Evolutionary conservation across 257 asterid genomes (phyloP).

Genomic region (Verbena officinalis): DNA sequence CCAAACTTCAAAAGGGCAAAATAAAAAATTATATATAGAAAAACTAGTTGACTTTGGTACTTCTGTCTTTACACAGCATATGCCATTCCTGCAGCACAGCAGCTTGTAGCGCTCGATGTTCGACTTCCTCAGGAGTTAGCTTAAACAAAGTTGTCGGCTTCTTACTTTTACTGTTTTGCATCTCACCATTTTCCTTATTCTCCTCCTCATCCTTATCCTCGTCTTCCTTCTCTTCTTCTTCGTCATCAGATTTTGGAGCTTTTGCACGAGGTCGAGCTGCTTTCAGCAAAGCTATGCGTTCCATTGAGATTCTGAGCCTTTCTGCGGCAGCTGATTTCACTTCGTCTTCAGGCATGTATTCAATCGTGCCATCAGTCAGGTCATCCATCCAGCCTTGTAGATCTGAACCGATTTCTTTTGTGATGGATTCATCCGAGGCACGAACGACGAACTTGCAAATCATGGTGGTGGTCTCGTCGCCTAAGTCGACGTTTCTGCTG

Average conservation of each 20-base stretch:
- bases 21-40: neutral
- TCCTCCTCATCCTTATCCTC: slow-evolving; percentile 30
- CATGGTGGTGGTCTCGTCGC: slow-evolving; percentile 96
- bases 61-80: slow-evolving; percentile 79
- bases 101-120: slow-evolving; percentile 90
- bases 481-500: slow-evolving; percentile 96
- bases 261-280: slow-evolving; percentile 87
- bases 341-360: slow-evolving; percentile 95
- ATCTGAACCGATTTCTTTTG: slow-evolving; percentile 87
- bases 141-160: slow-evolving; percentile 75
- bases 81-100: slow-evolving; percentile 95
- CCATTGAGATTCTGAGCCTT: slow-evolving; percentile 87
- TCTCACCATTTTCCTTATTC: slow-evolving; percentile 32
- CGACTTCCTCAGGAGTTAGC: slow-evolving; percentile 82
- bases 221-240: slow-evolving; percentile 42
- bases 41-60: slow-evolving; percentile 53
- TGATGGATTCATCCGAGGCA: slow-evolving; percentile 83
- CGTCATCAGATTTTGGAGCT: slow-evolving; percentile 51
- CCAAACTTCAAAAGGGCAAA: neutral
- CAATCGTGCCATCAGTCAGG: slow-evolving; percentile 84
- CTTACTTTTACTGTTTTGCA: slow-evolving; percentile 50
- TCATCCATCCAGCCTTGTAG: slow-evolving; percentile 95
- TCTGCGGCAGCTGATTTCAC: slow-evolving; percentile 85
- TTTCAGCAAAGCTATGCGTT: slow-evolving; percentile 77
- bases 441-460: slow-evolving; percentile 90